Evolutionary conservation across 106 monocot species (phyloP).

Genomic region (Dendrobium officinale): DNA sequence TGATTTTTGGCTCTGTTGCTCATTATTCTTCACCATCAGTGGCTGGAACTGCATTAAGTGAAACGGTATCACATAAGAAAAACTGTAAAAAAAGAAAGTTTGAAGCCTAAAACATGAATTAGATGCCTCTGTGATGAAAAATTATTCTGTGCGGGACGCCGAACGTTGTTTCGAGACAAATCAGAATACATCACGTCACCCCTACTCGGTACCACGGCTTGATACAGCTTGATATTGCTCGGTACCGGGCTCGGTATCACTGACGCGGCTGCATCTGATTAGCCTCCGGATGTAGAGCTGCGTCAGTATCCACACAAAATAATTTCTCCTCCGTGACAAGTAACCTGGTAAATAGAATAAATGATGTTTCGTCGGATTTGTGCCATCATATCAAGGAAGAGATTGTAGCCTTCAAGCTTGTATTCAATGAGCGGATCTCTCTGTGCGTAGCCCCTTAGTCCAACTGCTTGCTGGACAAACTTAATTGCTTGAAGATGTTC

Average conservation of each 20-base stretch:
- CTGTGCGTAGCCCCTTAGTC: conserved; percentile 88
- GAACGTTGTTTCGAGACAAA: too few species aligned
- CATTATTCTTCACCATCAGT: conserved; percentile 59
- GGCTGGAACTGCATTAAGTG: conserved; percentile 68
- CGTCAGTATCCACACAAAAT: too few species aligned
- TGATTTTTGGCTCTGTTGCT: conserved; percentile 37
- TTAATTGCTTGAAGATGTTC: conserved; percentile 94
- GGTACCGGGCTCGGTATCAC: too few species aligned
- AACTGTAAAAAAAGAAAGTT: neutral
- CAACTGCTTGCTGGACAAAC: conserved; percentile 92
- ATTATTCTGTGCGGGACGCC: too few species aligned
- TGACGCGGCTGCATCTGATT: too few species aligned
- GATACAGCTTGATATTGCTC: too few species aligned
- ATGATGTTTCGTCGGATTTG: conserved; percentile 95
- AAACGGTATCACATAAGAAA: neutral
- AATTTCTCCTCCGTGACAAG: neutral
- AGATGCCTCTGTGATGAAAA: neutral
- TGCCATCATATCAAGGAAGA: conserved; percentile 96
- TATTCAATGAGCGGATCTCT: conserved; percentile 95
- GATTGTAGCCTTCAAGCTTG: conserved; percentile 96
- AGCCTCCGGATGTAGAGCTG: too few species aligned
- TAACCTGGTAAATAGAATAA: conserved; percentile 93
- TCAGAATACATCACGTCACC: too few species aligned
- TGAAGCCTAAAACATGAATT: neutral
- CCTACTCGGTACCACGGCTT: too few species aligned